Conservation (phyloP, 129 eudicot species). For the Centella asiatica region DNA sequence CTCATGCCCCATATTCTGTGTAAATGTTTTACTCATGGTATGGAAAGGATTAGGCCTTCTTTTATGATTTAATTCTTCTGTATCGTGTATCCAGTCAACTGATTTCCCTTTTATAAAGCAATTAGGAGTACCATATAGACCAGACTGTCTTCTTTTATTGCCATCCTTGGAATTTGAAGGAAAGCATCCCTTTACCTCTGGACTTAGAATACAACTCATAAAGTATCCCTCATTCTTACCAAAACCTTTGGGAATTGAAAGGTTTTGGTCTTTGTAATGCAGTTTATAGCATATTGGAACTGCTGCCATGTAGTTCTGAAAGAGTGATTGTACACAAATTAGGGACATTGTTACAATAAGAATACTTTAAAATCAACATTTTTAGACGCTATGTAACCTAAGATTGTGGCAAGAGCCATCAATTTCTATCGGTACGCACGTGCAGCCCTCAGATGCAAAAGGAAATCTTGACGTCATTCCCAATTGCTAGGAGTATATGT, state of each 20-base stretch:
- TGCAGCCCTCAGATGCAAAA: background rate
- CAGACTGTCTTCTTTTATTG: conserved; percentile 4
- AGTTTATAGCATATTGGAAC: conserved; percentile 41
- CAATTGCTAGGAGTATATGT: too few relatives aligned
- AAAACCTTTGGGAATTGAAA: conserved; percentile 1
- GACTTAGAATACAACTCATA: conserved; percentile 3
- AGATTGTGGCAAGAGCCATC: background rate
- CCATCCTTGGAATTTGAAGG: conserved; percentile 8
- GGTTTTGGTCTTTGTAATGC: conserved; percentile 22
- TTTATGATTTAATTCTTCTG: background rate
- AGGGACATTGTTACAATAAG: background rate
- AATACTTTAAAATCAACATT: background rate
- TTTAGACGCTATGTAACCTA: background rate
- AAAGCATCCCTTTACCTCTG: conserved; percentile 8
- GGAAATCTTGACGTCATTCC: background rate
- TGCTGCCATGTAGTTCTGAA: conserved; percentile 30
- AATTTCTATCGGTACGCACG: background rate
- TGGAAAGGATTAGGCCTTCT: background rate
- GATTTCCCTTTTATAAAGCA: conserved; percentile 4
- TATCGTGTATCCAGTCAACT: conserved; percentile 10
- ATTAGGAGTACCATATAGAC: conserved; percentile 11
- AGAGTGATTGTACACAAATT: background rate
- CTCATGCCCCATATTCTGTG: conserved; percentile 4
- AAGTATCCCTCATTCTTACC: conserved; percentile 6
- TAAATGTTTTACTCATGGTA: background rate